Evolutionary conservation across 169 alveolate species (phyloP), one percentile per base, ranked within the genome.

Genomic region (Eimeria maxima): DNA sequence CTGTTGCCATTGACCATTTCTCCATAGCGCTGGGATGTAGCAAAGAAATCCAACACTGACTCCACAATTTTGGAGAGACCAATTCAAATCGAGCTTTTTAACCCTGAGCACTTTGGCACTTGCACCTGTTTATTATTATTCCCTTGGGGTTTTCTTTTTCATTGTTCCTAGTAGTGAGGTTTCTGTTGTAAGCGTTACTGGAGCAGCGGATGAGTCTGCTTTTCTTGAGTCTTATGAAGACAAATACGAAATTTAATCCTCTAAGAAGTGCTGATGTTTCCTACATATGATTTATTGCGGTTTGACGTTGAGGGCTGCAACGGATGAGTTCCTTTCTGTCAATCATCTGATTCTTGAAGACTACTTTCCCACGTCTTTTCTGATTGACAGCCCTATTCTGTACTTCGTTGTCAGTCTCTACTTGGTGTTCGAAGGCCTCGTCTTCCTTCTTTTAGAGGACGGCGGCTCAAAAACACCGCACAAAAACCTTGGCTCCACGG

Each of bases 11-110:
- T 33, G 38, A 33, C 0, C 38, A 33, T 33, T 33, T 33, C 38
- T 33, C 38, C 38, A 1, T n/a, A 1, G 13, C 47, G 78, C 73
- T 38, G n/a, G 50, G 74, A 55, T 55, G 69, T 42, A n/a, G 38
- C 27, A 6, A 18, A 90, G 95, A 50, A 71, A 90, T 90, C 95
- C 95, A 90, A 90, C 95, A 44, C 95, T 50, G 95, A 90, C 60
- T n/a, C 22, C 57, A 7, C 8, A 10, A 0, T 29, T 38, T 67
- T n/a, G 74, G 88, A 29, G 71, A 90, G 20, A 6, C 63, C 0
- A 24, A 50, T 47, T 24, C 8, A 69, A 90, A 67, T 44, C 95
- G 95, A 90, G 95, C 95, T 90, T 90, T 90, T 90, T 90, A 90
- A 90, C 95, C 27, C 95, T 90, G 95, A 90, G 55, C 53, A 57